Evolutionary conservation across 192 early-diverging fungal genomes (phyloP).

Genomic region (Linnemannia hyalina): DNA sequence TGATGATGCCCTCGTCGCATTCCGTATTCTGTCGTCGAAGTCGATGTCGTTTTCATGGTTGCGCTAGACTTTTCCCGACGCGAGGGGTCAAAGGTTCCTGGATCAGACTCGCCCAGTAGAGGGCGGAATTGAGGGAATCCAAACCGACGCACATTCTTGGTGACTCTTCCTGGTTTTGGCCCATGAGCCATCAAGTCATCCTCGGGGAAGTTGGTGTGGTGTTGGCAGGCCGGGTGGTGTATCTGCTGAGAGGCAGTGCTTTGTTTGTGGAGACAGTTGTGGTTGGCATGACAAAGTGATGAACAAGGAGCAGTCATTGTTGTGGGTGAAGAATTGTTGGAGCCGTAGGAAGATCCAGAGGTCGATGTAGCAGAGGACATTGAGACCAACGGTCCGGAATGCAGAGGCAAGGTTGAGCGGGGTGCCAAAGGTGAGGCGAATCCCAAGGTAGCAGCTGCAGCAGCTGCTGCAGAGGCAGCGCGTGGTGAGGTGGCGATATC

Average conservation of each 20-base stretch:
- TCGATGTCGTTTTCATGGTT: conserved; percentile 17
- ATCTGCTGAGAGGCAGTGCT: conserved; percentile 7
- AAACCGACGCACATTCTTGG: conserved; percentile 39
- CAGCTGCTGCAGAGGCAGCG: not conserved
- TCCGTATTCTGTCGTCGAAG: conserved; percentile 37
- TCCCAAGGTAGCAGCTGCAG: conserved; percentile 3
- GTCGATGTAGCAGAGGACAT: conserved; percentile 34
- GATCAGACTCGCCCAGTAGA: conserved; percentile 25
- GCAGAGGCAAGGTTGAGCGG: not conserved
- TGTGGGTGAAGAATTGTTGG: conserved; percentile 24
- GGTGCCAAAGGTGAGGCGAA: not conserved
- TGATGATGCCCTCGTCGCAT: conserved; percentile 10
- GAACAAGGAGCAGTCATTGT: conserved; percentile 26
- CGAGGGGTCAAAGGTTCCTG: conserved; percentile 5
- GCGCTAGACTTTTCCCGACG: not conserved
- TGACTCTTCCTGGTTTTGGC: conserved; percentile 32
- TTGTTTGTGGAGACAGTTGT: conserved; percentile 22
- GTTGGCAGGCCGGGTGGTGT: conserved; percentile 34
- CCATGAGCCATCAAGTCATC: conserved; percentile 2
- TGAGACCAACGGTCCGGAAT: not conserved
- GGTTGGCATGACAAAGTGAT: conserved; percentile 29
- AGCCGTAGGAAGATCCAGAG: conserved; percentile 30
- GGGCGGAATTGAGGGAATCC: conserved; percentile 35
- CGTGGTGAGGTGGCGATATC: conserved; percentile 33
- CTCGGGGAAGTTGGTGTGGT: not conserved